Percentiles rank a stretch among this genome's conserved stretches.
These are phyloP conservation scores for Gloeostereum incarnatum DNA, from an alignment of 768 basidiomycete species.

Conservation along the genomic window DNA sequence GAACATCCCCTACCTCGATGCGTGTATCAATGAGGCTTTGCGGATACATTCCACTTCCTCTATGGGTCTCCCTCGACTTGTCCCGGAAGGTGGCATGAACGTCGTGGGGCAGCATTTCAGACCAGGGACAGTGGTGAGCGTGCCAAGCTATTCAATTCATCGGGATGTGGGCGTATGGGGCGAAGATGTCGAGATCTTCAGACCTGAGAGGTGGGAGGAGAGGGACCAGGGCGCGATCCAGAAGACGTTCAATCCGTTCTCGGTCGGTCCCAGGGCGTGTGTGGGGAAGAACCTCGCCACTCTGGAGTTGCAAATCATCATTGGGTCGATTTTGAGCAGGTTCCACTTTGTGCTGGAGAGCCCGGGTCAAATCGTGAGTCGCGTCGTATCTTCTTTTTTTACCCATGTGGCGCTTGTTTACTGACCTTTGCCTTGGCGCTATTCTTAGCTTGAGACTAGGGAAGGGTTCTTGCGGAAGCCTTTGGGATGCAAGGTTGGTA, in stretches of 20 bases:
- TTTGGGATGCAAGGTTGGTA: conserved; percentile 58
- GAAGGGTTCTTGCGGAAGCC: conserved; percentile 91
- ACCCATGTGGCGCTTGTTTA: conserved; percentile 5
- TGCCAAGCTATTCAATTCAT: conserved; percentile 80
- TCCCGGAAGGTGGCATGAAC: conserved; percentile 65
- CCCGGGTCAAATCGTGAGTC: conserved; percentile 44
- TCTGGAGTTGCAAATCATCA: conserved; percentile 72
- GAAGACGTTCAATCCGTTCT: conserved; percentile 80
- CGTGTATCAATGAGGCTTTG: conserved; percentile 81
- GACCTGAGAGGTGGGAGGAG: conserved; percentile 86
- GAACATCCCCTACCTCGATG: conserved; percentile 69
- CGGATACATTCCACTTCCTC: conserved; percentile 80
- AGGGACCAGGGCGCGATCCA: conserved; percentile 49
- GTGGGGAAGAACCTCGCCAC: conserved; percentile 78
- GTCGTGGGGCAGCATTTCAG: conserved; percentile 52
- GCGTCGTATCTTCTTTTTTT: conserved; percentile 3
- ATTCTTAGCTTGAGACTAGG: conserved; percentile 50
- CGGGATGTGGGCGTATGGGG: conserved; percentile 71
- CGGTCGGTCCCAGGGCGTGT: conserved; percentile 75
- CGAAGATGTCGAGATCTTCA: conserved; percentile 58
- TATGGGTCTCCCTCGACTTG: conserved; percentile 74
- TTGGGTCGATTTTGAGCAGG: conserved; percentile 70
- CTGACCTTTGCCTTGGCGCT: conserved; percentile 4
- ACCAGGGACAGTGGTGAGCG: conserved; percentile 68
- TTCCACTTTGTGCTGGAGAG: conserved; percentile 66